A percentile compares a stretch with the other conserved stretches of the same genome.
Conservation (phyloP, 164 flowering plant species). For the Euptelea pleiosperma region DNA sequence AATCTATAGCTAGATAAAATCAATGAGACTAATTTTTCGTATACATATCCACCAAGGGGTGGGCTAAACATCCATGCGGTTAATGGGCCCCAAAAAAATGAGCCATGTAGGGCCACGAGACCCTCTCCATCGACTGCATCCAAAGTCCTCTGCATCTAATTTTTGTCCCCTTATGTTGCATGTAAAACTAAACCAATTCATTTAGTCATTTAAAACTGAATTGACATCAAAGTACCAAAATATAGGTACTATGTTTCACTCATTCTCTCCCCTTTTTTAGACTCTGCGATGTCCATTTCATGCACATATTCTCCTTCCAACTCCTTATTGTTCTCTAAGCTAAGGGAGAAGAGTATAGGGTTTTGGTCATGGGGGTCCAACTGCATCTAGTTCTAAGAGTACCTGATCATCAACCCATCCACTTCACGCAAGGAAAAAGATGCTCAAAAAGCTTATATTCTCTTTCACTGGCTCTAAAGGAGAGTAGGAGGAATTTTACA, state of each 20-base stretch:
- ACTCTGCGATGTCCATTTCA: slow-evolving; percentile 3
- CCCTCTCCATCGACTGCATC: no score
- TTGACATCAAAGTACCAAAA: slow-evolving; percentile 10
- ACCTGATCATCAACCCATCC: neutral
- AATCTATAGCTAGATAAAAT: no score
- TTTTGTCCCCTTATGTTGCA: neutral
- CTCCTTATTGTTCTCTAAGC: neutral
- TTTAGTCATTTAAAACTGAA: neutral
- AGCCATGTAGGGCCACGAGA: no score
- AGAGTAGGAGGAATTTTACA: no score
- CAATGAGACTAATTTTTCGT: no score
- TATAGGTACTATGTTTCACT: slow-evolving; percentile 1
- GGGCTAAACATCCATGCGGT: no score
- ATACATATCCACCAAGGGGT: no score
- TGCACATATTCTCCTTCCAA: slow-evolving; percentile 8
- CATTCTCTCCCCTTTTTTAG: neutral
- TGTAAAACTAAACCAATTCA: no score
- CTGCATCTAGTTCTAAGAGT: slow-evolving; percentile 8
- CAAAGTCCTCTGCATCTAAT: no score
- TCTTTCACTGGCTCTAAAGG: no score
- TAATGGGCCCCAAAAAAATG: no score
- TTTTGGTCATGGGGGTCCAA: neutral
- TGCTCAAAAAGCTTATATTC: neutral
- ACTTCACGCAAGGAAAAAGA: neutral
- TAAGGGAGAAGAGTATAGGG: neutral